phyloP scores from a whole-genome alignment of 1,139 yeast species.

The Pneumocystis murina region DNA sequence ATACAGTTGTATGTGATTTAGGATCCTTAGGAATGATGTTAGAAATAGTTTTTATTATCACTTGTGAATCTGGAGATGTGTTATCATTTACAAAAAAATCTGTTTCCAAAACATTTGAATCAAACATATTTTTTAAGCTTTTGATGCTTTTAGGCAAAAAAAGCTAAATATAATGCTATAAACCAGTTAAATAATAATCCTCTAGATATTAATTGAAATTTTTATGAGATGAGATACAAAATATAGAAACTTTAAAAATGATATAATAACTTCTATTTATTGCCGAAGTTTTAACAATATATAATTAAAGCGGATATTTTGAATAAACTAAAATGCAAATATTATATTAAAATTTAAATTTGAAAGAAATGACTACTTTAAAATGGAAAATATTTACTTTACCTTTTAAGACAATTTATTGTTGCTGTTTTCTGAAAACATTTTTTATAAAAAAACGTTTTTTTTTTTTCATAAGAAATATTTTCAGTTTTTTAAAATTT shows the following conservation, averaged over 20 bases:
- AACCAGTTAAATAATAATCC: neutral
- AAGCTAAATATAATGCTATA: neutral
- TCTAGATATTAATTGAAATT: too few species aligned
- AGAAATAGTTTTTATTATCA: neutral
- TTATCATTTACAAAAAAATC: neutral
- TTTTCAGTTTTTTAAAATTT: too few species aligned
- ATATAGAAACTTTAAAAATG: neutral
- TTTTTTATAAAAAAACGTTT: too few species aligned
- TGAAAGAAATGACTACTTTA: too few species aligned
- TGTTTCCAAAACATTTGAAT: neutral
- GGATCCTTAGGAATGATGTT: neutral
- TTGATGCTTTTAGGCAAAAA: neutral
- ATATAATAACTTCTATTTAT: too few species aligned
- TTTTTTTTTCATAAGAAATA: too few species aligned
- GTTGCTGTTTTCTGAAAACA: too few species aligned
- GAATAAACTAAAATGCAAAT: too few species aligned
- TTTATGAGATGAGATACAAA: too few species aligned
- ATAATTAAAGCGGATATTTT: neutral
- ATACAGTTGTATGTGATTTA: neutral
- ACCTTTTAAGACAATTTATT: too few species aligned
- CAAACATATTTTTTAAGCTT: neutral
- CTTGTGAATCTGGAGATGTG: neutral
- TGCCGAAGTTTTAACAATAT: neutral
- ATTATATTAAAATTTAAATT: too few species aligned
- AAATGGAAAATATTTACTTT: neutral